Percentiles rank a stretch among this genome's conserved stretches.
These are phyloP conservation scores for Botrytis elliptica DNA, from an alignment of 2,329 filamentous ascomycete species.

Conservation along the genomic window DNA sequence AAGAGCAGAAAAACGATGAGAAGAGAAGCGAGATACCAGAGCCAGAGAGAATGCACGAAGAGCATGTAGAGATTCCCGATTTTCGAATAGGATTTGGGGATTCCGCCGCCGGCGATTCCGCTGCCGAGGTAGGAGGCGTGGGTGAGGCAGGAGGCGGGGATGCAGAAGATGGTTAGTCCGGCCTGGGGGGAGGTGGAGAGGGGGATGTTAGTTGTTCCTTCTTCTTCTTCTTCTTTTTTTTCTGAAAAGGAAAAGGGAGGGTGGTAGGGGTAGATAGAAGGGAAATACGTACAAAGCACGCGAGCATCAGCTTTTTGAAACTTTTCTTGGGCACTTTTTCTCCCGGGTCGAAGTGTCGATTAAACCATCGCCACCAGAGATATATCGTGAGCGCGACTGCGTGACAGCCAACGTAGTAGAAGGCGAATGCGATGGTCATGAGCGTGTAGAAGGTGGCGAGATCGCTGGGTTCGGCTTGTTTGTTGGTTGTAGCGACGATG, in stretches of 20 bases:
- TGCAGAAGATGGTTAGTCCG: not conserved
- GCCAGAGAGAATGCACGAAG: not conserved
- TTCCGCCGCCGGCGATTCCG: not conserved
- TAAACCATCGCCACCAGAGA: not conserved
- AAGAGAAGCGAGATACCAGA: not conserved
- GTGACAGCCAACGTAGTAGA: not conserved
- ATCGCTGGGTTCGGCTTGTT: too few species aligned
- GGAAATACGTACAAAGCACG: not conserved
- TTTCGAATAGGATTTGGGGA: not conserved
- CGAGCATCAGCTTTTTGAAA: not conserved
- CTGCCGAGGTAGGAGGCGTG: not conserved
- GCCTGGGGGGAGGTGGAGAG: not conserved
- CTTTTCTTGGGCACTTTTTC: not conserved
- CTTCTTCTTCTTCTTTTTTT: too few species aligned
- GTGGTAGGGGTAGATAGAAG: not conserved
- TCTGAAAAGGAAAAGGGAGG: too few species aligned
- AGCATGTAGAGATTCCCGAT: not conserved
- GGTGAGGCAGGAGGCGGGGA: not conserved
- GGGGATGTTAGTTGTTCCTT: not conserved
- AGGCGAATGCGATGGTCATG: not conserved
- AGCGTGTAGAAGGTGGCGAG: not conserved
- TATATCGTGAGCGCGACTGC: not conserved
- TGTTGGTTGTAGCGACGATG: not conserved
- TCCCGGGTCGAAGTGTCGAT: not conserved
- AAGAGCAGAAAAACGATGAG: too few species aligned